phyloP scores from a whole-genome alignment of 106 monocot genomes.

The Allium sativum region DNA sequence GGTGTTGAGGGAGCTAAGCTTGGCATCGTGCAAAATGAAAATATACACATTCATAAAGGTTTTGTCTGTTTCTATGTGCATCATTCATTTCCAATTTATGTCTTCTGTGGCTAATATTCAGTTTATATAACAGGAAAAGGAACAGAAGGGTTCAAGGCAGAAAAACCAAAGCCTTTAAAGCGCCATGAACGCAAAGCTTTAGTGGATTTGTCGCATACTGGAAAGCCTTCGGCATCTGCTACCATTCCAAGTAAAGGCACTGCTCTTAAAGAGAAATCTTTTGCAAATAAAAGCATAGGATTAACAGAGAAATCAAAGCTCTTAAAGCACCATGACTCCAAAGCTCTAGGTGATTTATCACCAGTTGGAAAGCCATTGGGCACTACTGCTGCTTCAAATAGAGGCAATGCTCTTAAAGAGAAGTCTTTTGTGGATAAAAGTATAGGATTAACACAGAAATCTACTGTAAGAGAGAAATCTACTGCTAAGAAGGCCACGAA shows the following conservation, averaged over 20 bases:
- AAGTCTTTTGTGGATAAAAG: slow-evolving; percentile 7
- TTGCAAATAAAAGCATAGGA: slow-evolving; percentile 1
- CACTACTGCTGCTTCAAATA: slow-evolving; percentile 3
- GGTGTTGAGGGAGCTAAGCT: slow-evolving; percentile 3
- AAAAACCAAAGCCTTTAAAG: slow-evolving; percentile 20
- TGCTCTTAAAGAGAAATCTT: not conserved
- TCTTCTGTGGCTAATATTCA: not conserved
- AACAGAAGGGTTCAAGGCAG: slow-evolving; percentile 16
- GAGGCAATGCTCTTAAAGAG: not conserved
- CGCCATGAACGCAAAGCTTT: slow-evolving; percentile 31
- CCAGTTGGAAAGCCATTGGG: slow-evolving; percentile 12
- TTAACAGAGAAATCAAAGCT: slow-evolving; percentile 15
- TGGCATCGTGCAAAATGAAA: slow-evolving; percentile 8
- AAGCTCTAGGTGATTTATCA: slow-evolving; percentile 40
- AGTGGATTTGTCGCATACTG: slow-evolving; percentile 28
- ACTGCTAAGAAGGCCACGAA: slow-evolving; percentile 12
- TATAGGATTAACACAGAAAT: slow-evolving; percentile 2
- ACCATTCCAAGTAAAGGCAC: not conserved
- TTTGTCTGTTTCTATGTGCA: not conserved
- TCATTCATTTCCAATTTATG: not conserved
- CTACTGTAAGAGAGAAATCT: not conserved
- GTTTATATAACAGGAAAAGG: slow-evolving; percentile 24
- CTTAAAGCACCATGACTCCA: slow-evolving; percentile 22
- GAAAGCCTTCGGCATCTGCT: slow-evolving; percentile 15
- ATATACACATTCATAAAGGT: slow-evolving; percentile 7